Evolutionary conservation across 805 yeast genomes (phyloP), one percentile per base, ranked within the genome.

Genomic region (baker's yeast (Saccharomyces cerevisiae)): DNA sequence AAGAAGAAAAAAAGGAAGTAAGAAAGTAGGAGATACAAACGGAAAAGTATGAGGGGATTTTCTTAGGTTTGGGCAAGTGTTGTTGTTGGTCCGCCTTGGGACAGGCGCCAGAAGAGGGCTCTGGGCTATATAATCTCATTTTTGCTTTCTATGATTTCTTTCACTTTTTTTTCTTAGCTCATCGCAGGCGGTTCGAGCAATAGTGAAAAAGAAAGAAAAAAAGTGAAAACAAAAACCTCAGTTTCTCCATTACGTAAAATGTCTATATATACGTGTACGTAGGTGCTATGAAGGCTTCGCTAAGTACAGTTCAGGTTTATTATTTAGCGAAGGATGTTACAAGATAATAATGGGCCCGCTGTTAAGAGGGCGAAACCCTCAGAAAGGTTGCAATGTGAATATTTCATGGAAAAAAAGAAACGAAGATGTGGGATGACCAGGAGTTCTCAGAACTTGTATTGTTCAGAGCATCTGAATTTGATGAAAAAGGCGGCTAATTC

Each of bases 381-480:
- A 24, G 51, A 51, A 26, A 46, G 61, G 24, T 49, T 61, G 46
- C 66, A 59, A 51, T 69, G 72, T 48, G 62, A 61, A 46, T 65
- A 57, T 56, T 57, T 60, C 48, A 58, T 69, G 27, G 55, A 50
- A 29, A 57, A 55, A 28, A 69, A 69, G 53, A 59, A 59, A 6
- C 59, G 72, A 49, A 54, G 57, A 47, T 69, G 72, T 50, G 72
- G 70, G 8, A 69, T 69, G 72, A 63, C 67, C 3, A 54, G 70
- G 14, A 46, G 54, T 2, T 28, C 51, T 8, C 24, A 51, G 11
- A n/a, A 55, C 8, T 21, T 41, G 17, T 64, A 57, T 47, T 90
- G 96, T 91, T 83, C 90, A 2, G 85, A 91, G 5, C 90, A 87
- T 68, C 70, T 82, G 8, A 78, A 76, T 51, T 87, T 89, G 13